Evolutionary conservation across 192 early-diverging fungal species (phyloP), one percentile per base, ranked within the genome.

Genomic region (Cetraspora pellucida): DNA sequence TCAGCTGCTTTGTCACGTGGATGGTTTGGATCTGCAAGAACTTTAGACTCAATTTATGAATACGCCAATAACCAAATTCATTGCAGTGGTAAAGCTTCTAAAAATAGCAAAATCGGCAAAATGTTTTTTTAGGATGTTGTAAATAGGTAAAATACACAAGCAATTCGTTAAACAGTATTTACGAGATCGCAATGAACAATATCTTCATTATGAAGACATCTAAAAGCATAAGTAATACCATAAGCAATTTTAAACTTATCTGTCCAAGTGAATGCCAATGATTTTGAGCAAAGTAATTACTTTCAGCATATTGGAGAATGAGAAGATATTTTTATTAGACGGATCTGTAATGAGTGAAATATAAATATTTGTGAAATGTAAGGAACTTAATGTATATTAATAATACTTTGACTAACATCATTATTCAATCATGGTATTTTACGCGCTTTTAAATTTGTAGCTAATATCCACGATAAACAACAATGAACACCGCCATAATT

Each of bases 171-270:
- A 65, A 65, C n/a, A 30, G 28, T 65, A 30, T 19, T 65, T 65
- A 65, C 63, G 19, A 82, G 63, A 50, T 82, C 82, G n/a, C 82
- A 77, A 50, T 82, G 82, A 44, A 77, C 79, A 43, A 82, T 70
- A 11, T 79, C 77, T 37, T 80, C 74, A 25, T 78, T 28, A 43
- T 82, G 82, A n/a, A 82, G 77, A 31, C 74, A 63, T 11, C 59
- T 61, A 44, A 80, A 75, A 21, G 60, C 79, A 0, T 52, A 10
- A 1, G 79, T 37, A 21, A 82, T 82, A 27, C 80, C 78, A 17
- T 72, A 71, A 3, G 68, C 78, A 21, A 82, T 69, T 25, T 77
- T 77, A 17, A 82, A 75, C 50, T 82, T 82, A 37, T 80, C 82
- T 55, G 44, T 66, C 82, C 82, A 82, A 16, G 77, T 82, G 49